phyloP scores from a whole-genome alignment of 768 basidiomycete species.

The Amanita rubescens region DNA sequence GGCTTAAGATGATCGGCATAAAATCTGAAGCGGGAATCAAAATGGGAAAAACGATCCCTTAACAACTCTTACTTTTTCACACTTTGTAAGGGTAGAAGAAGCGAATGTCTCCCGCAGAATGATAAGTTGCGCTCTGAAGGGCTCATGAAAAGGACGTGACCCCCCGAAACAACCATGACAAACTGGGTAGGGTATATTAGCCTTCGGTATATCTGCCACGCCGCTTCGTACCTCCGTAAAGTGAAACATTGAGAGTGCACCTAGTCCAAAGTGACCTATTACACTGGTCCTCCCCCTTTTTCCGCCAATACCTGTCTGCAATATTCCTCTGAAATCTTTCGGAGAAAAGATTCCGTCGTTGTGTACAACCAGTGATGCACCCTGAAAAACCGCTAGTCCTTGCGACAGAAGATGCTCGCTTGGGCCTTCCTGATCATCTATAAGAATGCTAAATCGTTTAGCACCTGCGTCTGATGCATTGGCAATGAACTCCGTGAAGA shows the following conservation, averaged over 20 bases:
- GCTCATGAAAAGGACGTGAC: conserved; percentile 32
- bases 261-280: conserved; percentile 47
- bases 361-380: conserved; percentile 32
- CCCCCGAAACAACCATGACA: conserved; percentile 26
- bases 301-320: conserved; percentile 36
- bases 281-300: conserved; percentile 29
- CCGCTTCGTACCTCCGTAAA: conserved; percentile 37
- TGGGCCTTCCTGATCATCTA: conserved; percentile 23
- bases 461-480: conserved; percentile 47
- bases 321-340: conserved; percentile 40
- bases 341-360: conserved; percentile 35
- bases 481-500: conserved; percentile 43
- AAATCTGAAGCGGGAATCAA: conserved; percentile 18
- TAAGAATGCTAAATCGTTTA: conserved; percentile 30
- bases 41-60: not conserved
- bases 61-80: conserved; percentile 25
- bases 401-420: conserved; percentile 22
- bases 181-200: conserved; percentile 16
- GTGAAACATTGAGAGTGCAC: conserved; percentile 46
- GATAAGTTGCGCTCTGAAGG: conserved; percentile 38
- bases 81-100: conserved; percentile 23
- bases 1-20: conserved; percentile 35
- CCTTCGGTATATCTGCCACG: not conserved
- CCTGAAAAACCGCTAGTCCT: conserved; percentile 27
- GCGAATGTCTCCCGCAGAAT: conserved; percentile 21